Evolutionary conservation across 2,329 filamentous ascomycete species (phyloP).

Genomic region (Aspergillus oerlinghausenensis): DNA sequence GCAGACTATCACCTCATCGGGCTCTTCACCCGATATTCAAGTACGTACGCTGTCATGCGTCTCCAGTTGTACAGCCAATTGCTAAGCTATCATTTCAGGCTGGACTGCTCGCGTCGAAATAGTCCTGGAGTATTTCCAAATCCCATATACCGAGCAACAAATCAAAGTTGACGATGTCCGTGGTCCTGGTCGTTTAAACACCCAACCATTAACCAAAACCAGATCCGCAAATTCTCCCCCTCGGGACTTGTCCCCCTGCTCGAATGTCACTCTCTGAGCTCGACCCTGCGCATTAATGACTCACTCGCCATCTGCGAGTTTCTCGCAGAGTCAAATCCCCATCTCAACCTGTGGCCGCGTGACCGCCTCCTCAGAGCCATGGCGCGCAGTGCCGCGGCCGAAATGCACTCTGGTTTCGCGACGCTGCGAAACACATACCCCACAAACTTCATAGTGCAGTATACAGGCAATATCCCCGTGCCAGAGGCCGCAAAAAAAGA

Average conservation of each 20-base stretch:
- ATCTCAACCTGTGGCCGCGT: conserved; percentile 27
- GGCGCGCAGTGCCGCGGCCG: conserved; percentile 27
- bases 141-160: conserved; percentile 23
- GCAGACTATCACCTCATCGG: conserved; percentile 28
- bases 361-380: conserved; percentile 30
- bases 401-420: conserved; percentile 34
- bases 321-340: conserved; percentile 28
- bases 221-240: conserved; percentile 24
- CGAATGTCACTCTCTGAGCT: conserved; percentile 18
- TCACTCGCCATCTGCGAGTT: conserved; percentile 32
- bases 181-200: background rate
- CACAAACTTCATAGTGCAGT: conserved; percentile 29
- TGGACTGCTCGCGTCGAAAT: conserved; percentile 32
- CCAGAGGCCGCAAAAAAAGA: conserved; percentile 22
- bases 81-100: conserved; percentile 16
- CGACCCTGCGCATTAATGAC: conserved; percentile 22
- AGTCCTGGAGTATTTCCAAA: conserved; percentile 32
- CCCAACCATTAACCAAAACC: background rate
- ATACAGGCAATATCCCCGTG: conserved; percentile 28
- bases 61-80: background rate
- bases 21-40: conserved; percentile 30
- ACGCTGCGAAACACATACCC: conserved; percentile 19
- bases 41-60: conserved; percentile 12
- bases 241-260: conserved; percentile 29
- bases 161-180: conserved; percentile 24